A percentile compares a stretch with the other conserved stretches of the same genome.
Evolutionary conservation across 2,329 filamentous ascomycete species (phyloP).

Genomic region (Verticillium longisporum): DNA sequence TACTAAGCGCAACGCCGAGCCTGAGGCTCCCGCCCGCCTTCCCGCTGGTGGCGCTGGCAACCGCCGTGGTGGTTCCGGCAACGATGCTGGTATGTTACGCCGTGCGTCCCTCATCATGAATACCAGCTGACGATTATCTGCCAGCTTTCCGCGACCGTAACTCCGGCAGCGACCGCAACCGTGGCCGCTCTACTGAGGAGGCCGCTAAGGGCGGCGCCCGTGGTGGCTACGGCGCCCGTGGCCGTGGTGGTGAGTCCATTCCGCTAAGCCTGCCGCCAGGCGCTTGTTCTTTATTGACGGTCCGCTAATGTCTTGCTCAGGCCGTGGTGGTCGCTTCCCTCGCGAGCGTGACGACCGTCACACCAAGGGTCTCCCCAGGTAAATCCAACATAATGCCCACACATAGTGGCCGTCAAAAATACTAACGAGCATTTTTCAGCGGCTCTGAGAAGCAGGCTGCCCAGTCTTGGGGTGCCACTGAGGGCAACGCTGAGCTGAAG

Average conservation of each 20-base stretch:
- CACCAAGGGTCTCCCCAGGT: constrained; percentile 39
- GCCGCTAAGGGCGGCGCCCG: constrained; percentile 46
- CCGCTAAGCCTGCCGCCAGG: not conserved
- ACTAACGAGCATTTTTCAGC: constrained; percentile 30
- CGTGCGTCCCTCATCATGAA: not conserved
- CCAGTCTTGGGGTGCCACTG: constrained; percentile 81
- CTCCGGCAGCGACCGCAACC: constrained; percentile 77
- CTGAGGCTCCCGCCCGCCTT: constrained; percentile 54
- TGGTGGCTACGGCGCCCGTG: constrained; percentile 58
- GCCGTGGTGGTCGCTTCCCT: constrained; percentile 45
- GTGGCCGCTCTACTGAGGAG: constrained; percentile 71
- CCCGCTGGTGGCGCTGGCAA: constrained; percentile 32
- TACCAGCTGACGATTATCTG: constrained; percentile 9
- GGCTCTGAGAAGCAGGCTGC: constrained; percentile 81
- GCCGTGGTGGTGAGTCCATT: constrained; percentile 44
- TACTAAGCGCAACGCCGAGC: constrained; percentile 78
- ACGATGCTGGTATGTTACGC: constrained; percentile 75
- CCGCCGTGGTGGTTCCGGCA: constrained; percentile 57
- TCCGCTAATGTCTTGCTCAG: constrained; percentile 21
- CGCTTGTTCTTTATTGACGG: not conserved
- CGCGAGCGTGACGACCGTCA: constrained; percentile 53
- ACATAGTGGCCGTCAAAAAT: not conserved
- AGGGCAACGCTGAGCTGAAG: constrained; percentile 76
- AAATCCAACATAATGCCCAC: constrained; percentile 13
- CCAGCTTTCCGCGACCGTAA: constrained; percentile 85